Evolutionary conservation across 2,329 filamentous ascomycete genomes (phyloP).

Genomic region (Ascochyta clinopodiicola): DNA sequence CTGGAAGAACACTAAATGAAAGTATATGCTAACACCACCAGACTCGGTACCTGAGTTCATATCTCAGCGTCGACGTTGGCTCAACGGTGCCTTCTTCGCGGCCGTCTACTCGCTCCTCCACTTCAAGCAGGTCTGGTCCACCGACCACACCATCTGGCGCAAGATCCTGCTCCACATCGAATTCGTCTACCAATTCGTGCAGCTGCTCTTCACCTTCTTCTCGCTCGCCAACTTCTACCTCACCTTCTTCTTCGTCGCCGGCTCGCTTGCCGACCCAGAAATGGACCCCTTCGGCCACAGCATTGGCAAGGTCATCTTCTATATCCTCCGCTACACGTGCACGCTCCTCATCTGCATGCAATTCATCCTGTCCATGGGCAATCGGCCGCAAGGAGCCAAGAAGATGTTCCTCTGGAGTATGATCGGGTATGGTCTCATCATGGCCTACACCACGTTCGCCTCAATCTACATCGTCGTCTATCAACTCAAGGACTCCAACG

Average conservation of each 20-base stretch:
- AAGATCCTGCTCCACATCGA: slow-evolving; percentile 94
- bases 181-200: slow-evolving; percentile 92
- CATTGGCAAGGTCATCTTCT: slow-evolving; percentile 84
- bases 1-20: too few relatives aligned
- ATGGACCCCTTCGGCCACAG: slow-evolving; percentile 92
- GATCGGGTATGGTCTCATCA: slow-evolving; percentile 90
- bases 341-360: slow-evolving; percentile 90
- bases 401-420: slow-evolving; percentile 88
- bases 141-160: slow-evolving; percentile 86
- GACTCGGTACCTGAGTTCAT: slow-evolving; percentile 96
- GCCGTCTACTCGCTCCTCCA: slow-evolving; percentile 97
- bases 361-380: slow-evolving; percentile 95
- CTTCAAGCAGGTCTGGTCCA: slow-evolving; percentile 89
- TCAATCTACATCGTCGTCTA: slow-evolving; percentile 85
- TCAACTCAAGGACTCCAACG: slow-evolving; percentile 68
- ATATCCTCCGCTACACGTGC: slow-evolving; percentile 82
- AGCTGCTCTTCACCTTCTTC: slow-evolving; percentile 95
- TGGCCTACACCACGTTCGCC: slow-evolving; percentile 93
- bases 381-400: slow-evolving; percentile 92
- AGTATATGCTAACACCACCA: slow-evolving; percentile 39
- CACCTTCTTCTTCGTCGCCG: slow-evolving; percentile 97
- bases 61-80: slow-evolving; percentile 93
- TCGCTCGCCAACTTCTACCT: slow-evolving; percentile 99
- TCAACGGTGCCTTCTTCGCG: slow-evolving; percentile 98
- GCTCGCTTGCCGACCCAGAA: slow-evolving; percentile 77